These are phyloP conservation scores for Phytopythium delawarense DNA, from an alignment of 352 stramenopile genomes.

Conservation along the genomic window DNA sequence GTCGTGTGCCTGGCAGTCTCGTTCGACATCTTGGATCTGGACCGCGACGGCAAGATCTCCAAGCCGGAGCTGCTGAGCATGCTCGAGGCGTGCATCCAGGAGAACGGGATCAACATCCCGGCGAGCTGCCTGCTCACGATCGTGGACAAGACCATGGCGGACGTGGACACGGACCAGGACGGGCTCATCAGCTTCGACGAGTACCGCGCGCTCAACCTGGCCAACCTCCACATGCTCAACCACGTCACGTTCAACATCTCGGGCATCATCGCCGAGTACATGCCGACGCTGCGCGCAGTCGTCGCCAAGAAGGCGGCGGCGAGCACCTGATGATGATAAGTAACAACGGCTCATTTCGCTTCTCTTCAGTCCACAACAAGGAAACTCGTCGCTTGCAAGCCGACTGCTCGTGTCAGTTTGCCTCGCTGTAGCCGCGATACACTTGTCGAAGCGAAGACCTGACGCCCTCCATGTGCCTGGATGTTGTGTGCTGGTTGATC, in stretches of 20 bases:
- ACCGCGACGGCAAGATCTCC: conserved; percentile 72
- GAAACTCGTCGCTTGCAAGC: too few species aligned
- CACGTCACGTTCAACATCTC: conserved; percentile 83
- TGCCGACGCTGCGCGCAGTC: conserved; percentile 58
- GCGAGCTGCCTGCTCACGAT: conserved; percentile 56
- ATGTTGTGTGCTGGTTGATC: too few species aligned
- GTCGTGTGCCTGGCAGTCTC: conserved; percentile 35
- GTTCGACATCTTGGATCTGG: conserved; percentile 70
- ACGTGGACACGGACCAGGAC: conserved; percentile 62
- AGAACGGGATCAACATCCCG: conserved; percentile 77
- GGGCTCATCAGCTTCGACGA: conserved; percentile 77
- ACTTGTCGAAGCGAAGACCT: too few species aligned
- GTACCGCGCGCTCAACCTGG: conserved; percentile 51
- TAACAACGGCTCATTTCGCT: too few species aligned
- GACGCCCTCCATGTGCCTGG: too few species aligned
- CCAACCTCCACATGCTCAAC: conserved; percentile 74
- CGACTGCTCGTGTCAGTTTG: too few species aligned
- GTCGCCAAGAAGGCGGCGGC: conserved; percentile 10
- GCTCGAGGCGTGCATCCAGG: conserved; percentile 65
- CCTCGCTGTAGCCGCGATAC: too few species aligned
- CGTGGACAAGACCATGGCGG: conserved; percentile 64
- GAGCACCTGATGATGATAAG: too few species aligned
- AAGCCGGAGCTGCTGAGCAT: conserved; percentile 66
- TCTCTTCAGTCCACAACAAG: too few species aligned
- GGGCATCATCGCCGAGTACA: conserved; percentile 68